phyloP scores from a whole-genome alignment of 2,329 filamentous ascomycete species.

The Verticillium klebahnii region DNA sequence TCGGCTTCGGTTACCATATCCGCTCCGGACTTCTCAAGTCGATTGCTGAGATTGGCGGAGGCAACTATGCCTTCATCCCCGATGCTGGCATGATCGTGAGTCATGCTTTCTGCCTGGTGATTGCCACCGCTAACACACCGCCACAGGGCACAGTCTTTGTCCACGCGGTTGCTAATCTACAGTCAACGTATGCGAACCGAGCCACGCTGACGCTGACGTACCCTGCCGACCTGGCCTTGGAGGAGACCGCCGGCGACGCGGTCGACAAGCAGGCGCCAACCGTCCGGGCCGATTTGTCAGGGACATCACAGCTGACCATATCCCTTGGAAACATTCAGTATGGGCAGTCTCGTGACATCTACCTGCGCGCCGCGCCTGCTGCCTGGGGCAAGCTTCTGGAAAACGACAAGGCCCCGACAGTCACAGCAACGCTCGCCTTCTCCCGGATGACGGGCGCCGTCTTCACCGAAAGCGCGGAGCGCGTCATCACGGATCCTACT shows the following conservation, averaged over 20 bases:
- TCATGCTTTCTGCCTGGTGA: neutral
- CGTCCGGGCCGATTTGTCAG: slow-evolving; percentile 11
- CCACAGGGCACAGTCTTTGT: slow-evolving; percentile 53
- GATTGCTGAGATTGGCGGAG: slow-evolving; percentile 51
- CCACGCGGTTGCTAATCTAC: slow-evolving; percentile 57
- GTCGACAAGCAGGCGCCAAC: slow-evolving; percentile 26
- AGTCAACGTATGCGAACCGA: slow-evolving; percentile 50
- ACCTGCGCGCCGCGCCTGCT: slow-evolving; percentile 25
- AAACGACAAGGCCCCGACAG: neutral
- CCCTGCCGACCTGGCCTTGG: slow-evolving; percentile 27
- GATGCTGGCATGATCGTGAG: slow-evolving; percentile 56
- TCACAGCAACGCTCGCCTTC: slow-evolving; percentile 9
- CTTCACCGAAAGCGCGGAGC: slow-evolving; percentile 4
- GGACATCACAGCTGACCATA: slow-evolving; percentile 27
- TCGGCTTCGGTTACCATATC: slow-evolving; percentile 48
- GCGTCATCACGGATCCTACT: slow-evolving; percentile 6
- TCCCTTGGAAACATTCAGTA: slow-evolving; percentile 51
- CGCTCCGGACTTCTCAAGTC: slow-evolving; percentile 52
- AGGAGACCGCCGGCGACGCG: slow-evolving; percentile 32
- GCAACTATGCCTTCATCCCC: slow-evolving; percentile 58
- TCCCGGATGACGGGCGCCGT: slow-evolving; percentile 11
- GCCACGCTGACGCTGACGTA: slow-evolving; percentile 38
- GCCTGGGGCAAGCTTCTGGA: neutral
- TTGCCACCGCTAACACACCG: slow-evolving; percentile 2
- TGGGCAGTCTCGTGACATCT: slow-evolving; percentile 55